Evolutionary conservation across 495 filamentous ascomycete genomes (phyloP).

Genomic region (Hypomontagnella submonticulosa): DNA sequence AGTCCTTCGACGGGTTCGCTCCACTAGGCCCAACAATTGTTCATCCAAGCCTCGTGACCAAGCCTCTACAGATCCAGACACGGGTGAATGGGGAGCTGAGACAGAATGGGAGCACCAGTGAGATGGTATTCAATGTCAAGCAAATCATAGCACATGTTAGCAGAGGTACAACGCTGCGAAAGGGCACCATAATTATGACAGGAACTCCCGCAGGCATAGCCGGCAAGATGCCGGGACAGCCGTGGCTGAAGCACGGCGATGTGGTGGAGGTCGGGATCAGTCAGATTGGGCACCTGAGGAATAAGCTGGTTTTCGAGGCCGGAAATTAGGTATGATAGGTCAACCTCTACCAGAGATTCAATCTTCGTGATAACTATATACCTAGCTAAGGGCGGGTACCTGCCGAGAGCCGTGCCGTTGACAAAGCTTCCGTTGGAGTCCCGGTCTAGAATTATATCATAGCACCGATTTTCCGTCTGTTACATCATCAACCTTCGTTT

Average conservation of each 20-base stretch:
- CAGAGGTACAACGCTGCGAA: slow-evolving; percentile 54
- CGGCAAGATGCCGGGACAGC: slow-evolving; percentile 64
- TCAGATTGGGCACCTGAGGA: slow-evolving; percentile 52
- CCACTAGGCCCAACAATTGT: slow-evolving; percentile 62
- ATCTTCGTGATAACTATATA: too few species aligned
- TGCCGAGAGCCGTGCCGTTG: neutral
- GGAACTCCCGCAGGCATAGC: slow-evolving; percentile 57
- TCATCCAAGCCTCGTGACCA: slow-evolving; percentile 42
- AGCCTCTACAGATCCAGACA: slow-evolving; percentile 36
- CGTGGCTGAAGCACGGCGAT: slow-evolving; percentile 68
- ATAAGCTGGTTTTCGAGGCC: slow-evolving; percentile 51
- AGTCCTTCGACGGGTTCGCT: slow-evolving; percentile 54
- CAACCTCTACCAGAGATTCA: neutral
- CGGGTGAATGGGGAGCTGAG: slow-evolving; percentile 43
- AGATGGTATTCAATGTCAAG: slow-evolving; percentile 39
- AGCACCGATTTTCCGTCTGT: too few species aligned
- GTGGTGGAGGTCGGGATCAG: slow-evolving; percentile 65
- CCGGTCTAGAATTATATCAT: neutral
- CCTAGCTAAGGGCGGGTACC: too few species aligned
- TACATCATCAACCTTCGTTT: too few species aligned
- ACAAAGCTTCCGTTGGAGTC: slow-evolving; percentile 6
- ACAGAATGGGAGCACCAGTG: slow-evolving; percentile 38
- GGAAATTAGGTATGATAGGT: neutral
- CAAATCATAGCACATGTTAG: slow-evolving; percentile 39
- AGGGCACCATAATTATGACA: slow-evolving; percentile 54